phyloP scores from a whole-genome alignment of 129 eudicot species.

The Chrysanthemum lavandulifolium region DNA sequence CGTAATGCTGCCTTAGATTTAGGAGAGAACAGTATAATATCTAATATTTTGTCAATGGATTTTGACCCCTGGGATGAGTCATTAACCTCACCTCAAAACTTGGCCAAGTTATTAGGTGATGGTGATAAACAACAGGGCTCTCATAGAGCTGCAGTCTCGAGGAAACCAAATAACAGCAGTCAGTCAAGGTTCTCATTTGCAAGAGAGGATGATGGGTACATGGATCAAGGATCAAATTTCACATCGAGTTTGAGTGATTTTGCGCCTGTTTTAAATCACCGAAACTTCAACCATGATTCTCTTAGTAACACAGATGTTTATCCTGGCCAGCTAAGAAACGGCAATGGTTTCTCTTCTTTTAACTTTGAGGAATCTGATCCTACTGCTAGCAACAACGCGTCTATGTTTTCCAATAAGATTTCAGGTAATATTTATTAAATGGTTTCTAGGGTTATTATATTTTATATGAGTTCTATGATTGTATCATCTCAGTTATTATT shows the following conservation, averaged over 20 bases:
- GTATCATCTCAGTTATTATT: too few species aligned
- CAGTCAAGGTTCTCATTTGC: slow-evolving; percentile 98
- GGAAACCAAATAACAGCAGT: slow-evolving; percentile 57
- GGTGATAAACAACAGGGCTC: slow-evolving; percentile 58
- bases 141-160: slow-evolving; percentile 45
- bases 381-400: slow-evolving; percentile 42
- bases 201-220: slow-evolving; percentile 61
- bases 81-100: slow-evolving; percentile 69
- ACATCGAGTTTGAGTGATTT: slow-evolving; percentile 35
- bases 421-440: slow-evolving; percentile 40
- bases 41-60: slow-evolving; percentile 86
- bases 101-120: slow-evolving; percentile 67
- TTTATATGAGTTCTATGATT: background rate
- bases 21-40: slow-evolving; percentile 86
- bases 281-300: slow-evolving; percentile 35
- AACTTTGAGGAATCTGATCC: slow-evolving; percentile 46
- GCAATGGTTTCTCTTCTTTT: slow-evolving; percentile 55
- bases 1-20: slow-evolving; percentile 35
- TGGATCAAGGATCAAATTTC: slow-evolving; percentile 41
- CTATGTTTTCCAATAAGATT: slow-evolving; percentile 47
- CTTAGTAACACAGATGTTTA: slow-evolving; percentile 37
- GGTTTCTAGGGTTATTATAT: background rate
- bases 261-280: slow-evolving; percentile 31
- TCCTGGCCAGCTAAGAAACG: slow-evolving; percentile 37
- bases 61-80: slow-evolving; percentile 88